These are phyloP conservation scores for Spergularia azorica DNA, from an alignment of 179 eudicot genomes.

Conservation along the genomic window DNA sequence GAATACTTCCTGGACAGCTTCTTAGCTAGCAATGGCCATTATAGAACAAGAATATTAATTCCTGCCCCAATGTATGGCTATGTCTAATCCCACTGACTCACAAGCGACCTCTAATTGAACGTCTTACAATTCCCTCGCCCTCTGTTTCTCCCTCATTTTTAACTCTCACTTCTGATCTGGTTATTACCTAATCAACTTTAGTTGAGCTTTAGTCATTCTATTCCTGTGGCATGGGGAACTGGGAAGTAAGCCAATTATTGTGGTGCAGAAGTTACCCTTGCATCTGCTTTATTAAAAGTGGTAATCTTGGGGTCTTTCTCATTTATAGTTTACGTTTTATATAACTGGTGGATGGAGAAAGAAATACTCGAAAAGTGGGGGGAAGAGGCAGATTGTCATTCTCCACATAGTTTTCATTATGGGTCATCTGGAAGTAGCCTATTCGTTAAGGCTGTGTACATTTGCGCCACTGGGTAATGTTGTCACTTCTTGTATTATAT, in stretches of 20 bases:
- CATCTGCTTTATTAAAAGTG: background rate
- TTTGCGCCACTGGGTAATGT: too few species aligned
- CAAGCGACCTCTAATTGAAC: too few species aligned
- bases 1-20: background rate
- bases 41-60: background rate
- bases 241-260: background rate
- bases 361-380: too few species aligned
- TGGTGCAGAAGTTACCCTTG: background rate
- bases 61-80: too few species aligned
- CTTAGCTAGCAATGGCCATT: background rate
- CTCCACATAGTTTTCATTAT: too few species aligned
- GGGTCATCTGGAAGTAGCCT: too few species aligned
- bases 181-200: background rate
- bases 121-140: too few species aligned
- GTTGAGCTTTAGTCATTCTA: background rate
- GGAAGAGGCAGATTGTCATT: too few species aligned
- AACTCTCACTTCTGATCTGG: background rate
- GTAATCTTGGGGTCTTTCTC: background rate
- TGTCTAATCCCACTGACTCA: too few species aligned
- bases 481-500: too few species aligned
- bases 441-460: too few species aligned
- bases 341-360: too few species aligned
- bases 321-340: background rate
- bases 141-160: background rate
- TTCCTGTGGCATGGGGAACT: background rate